These are phyloP conservation scores for Oryza longistaminata DNA, from an alignment of 176 grass and related monocot genomes.

Conservation along the genomic window DNA sequence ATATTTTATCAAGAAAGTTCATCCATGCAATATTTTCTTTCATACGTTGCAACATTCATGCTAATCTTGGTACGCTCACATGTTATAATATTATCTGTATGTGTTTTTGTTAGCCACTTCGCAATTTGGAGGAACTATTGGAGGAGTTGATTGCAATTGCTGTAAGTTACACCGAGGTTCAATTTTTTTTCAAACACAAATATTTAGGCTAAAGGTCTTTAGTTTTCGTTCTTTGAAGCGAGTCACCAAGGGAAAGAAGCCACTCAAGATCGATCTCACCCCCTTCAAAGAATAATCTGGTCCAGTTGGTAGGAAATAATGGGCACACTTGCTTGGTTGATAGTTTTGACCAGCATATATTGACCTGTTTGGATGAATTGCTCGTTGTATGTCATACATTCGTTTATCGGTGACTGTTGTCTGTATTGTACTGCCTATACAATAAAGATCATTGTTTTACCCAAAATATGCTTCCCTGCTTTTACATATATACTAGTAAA, in stretches of 20 bases:
- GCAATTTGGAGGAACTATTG: constrained; percentile 84
- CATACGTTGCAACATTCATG: background rate
- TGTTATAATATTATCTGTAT: constrained; percentile 16
- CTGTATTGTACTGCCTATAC: background rate
- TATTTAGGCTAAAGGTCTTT: background rate
- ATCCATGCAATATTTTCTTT: background rate
- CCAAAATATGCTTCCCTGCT: background rate
- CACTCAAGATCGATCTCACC: constrained; percentile 75
- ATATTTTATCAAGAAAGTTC: background rate
- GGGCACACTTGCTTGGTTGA: background rate
- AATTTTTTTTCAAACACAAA: constrained; percentile 7
- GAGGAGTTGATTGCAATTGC: constrained; percentile 87
- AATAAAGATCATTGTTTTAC: background rate
- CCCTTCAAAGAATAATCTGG: constrained; percentile 50
- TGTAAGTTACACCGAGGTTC: constrained; percentile 51
- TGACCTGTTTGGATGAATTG: background rate
- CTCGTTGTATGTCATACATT: background rate
- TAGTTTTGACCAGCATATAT: background rate
- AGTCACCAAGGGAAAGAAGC: constrained; percentile 80
- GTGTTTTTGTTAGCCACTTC: constrained; percentile 57
- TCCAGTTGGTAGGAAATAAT: background rate
- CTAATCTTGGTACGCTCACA: background rate
- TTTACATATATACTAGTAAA: background rate
- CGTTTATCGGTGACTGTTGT: background rate
- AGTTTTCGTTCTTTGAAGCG: constrained; percentile 29